phyloP scores from a whole-genome alignment of 768 basidiomycete genomes.

The Mycena crocata region DNA sequence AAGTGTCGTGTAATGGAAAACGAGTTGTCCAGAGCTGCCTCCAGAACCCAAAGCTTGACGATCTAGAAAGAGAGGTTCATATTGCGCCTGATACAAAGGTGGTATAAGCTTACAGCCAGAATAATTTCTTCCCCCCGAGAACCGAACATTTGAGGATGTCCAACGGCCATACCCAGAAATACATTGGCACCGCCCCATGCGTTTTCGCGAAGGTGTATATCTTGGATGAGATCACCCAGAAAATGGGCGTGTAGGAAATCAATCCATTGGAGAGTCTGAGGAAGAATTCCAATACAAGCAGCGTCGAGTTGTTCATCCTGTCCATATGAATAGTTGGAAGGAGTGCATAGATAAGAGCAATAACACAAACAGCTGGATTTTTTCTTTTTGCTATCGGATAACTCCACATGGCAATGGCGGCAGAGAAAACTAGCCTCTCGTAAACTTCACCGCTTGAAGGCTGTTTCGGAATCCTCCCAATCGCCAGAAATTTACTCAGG shows the following conservation, averaged over 20 bases:
- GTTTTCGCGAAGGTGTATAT: conserved; percentile 15
- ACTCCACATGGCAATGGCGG: conserved; percentile 16
- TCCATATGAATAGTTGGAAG: not conserved
- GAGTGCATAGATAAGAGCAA: conserved; percentile 1
- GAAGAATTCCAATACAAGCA: conserved; percentile 15
- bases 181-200: conserved; percentile 1
- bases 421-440: conserved; percentile 14
- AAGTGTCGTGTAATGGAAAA: not conserved
- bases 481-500: conserved; percentile 14
- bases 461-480: conserved; percentile 18
- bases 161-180: conserved; percentile 5
- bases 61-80: conserved; percentile 2
- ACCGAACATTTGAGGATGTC: conserved; percentile 12
- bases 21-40: not conserved
- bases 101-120: conserved; percentile 8
- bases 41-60: conserved; percentile 21
- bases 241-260: conserved; percentile 17
- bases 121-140: conserved; percentile 11
- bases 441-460: not conserved
- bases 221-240: conserved; percentile 7
- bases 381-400: not conserved
- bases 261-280: conserved; percentile 14
- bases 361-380: conserved; percentile 7
- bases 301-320: conserved; percentile 15
- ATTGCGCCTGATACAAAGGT: not conserved